Percentiles rank a stretch among this genome's conserved stretches.
phyloP scores from a whole-genome alignment of 2,329 filamentous ascomycete species.

The Fusarium sp. region DNA sequence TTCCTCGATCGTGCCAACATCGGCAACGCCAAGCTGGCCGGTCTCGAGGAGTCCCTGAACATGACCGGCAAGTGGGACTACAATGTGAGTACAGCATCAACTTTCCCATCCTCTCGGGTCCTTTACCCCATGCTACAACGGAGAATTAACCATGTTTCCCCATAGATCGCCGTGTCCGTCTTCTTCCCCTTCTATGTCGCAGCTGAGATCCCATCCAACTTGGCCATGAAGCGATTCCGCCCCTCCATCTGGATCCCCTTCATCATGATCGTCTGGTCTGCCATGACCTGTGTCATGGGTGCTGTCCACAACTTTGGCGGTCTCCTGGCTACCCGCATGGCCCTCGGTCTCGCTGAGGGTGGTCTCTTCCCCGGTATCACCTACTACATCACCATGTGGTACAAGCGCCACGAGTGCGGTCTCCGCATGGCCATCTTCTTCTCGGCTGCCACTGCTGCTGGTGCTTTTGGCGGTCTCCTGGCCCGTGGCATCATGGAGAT shows the following conservation, averaged over 20 bases:
- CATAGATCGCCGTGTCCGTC: slow-evolving; percentile 58
- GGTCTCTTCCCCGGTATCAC: slow-evolving; percentile 72
- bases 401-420: slow-evolving; percentile 69
- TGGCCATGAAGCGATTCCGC: slow-evolving; percentile 65
- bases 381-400: slow-evolving; percentile 71
- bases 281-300: slow-evolving; percentile 62
- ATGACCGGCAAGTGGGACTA: slow-evolving; percentile 51
- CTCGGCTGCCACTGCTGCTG: slow-evolving; percentile 67
- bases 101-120: not conserved
- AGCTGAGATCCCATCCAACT: slow-evolving; percentile 67
- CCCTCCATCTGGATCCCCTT: slow-evolving; percentile 64
- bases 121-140: not conserved
- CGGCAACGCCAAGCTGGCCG: slow-evolving; percentile 71
- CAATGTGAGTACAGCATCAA: slow-evolving; percentile 43
- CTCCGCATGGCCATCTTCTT: slow-evolving; percentile 72
- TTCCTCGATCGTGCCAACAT: slow-evolving; percentile 58
- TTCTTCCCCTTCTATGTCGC: slow-evolving; percentile 66
- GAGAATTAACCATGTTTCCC: slow-evolving; percentile 8
- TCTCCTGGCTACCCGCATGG: slow-evolving; percentile 60
- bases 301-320: slow-evolving; percentile 61
- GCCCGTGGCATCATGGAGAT: slow-evolving; percentile 71
- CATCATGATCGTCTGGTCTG: slow-evolving; percentile 66
- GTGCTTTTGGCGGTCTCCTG: slow-evolving; percentile 71
- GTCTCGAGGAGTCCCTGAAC: slow-evolving; percentile 53
- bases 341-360: slow-evolving; percentile 64